Base-by-base conservation (phyloP, 2,329 filamentous ascomycete genomes). In the Clarireedia homoeocarpa region DNA sequence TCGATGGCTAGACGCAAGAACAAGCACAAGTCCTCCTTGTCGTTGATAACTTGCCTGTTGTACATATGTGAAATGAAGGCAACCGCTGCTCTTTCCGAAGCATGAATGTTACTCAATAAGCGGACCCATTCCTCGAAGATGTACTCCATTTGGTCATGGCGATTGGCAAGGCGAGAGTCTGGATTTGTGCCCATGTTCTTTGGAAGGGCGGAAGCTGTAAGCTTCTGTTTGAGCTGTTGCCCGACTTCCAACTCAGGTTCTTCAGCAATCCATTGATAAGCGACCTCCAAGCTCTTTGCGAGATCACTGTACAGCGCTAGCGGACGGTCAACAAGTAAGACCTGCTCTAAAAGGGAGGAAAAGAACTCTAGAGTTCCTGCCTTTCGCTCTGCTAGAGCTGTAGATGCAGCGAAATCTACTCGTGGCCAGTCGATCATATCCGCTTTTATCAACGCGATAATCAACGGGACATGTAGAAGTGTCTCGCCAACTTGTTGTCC, bases 91-190 rank as follows among this genome's bases (percentile, higher is more conserved):
- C 86, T 88, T 59, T 90, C 86, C 4, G 86, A 84, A 4, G 86
- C 83, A 62, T 85, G 83, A n/a, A 84, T 80, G 64, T 90, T 89
- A 70, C 87, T 87, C 73, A 80, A 86, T 6, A 96, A 80, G 58
- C 86, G 84, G 27, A 92, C 82, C 94, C 94, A 99, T 73, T 99
- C 94, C 45, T 92, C 91, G 66, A 99, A 96, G 20, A 96, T 80
- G 68, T 99, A 97, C 64, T 95, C 90, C 72, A 95, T 83, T 70
- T 96, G 90, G 59, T 95, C 89, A 60, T 85, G 83, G 63, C 85
- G 85, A 34, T 81, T 77, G 40, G 74, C 70, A 15, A 76, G 72
- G 50, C 82, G 78, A 56, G 85, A 81, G 23, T 79, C 82, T 23
- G 78, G 82, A 30, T 77, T 73, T 54, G 77, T 71, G 61, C 78